Percentiles rank a stretch among this genome's conserved stretches.
Conservation (phyloP, 2,329 filamentous ascomycete genomes). For the Sporothrix phasma region DNA sequence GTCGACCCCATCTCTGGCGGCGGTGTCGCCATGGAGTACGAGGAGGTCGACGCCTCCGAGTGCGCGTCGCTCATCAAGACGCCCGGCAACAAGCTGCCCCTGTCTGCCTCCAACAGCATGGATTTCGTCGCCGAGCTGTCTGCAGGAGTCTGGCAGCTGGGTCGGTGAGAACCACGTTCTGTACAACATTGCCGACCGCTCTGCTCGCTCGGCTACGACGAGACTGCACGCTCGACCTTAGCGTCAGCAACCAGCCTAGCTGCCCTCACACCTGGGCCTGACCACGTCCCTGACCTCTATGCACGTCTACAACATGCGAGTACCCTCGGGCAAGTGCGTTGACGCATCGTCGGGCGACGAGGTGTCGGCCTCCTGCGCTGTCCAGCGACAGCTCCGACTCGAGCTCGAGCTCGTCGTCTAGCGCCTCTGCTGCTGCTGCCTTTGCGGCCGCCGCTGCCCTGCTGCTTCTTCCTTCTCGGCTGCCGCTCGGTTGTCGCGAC, state of each 20-base stretch:
- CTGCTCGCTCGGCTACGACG: slow-evolving; percentile 41
- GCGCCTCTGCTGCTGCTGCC: not conserved
- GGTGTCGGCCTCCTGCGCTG: slow-evolving; percentile 10
- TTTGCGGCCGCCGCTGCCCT: not conserved
- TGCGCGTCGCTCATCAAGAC: slow-evolving; percentile 43
- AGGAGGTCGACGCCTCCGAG: slow-evolving; percentile 36
- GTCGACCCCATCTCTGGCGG: slow-evolving; percentile 39
- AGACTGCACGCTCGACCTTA: slow-evolving; percentile 35
- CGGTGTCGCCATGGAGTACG: slow-evolving; percentile 40
- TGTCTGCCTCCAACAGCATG: slow-evolving; percentile 48
- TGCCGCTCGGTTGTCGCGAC: not conserved
- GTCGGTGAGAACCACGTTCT: slow-evolving; percentile 43
- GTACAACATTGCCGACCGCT: slow-evolving; percentile 43
- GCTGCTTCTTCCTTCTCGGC: not conserved
- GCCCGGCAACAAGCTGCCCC: slow-evolving; percentile 39
- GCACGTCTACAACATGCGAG: slow-evolving; percentile 41
- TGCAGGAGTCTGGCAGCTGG: slow-evolving; percentile 35
- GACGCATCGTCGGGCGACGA: slow-evolving; percentile 25
- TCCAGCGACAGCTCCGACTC: not conserved
- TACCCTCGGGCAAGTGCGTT: slow-evolving; percentile 38
- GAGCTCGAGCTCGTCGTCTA: not conserved
- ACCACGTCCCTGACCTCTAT: slow-evolving; percentile 27
- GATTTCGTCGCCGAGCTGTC: slow-evolving; percentile 41
- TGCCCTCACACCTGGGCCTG: slow-evolving; percentile 39
- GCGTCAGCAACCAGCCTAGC: slow-evolving; percentile 39